Conservation (phyloP, 2,329 filamentous ascomycete genomes). For the Talaromyces sp. region DNA sequence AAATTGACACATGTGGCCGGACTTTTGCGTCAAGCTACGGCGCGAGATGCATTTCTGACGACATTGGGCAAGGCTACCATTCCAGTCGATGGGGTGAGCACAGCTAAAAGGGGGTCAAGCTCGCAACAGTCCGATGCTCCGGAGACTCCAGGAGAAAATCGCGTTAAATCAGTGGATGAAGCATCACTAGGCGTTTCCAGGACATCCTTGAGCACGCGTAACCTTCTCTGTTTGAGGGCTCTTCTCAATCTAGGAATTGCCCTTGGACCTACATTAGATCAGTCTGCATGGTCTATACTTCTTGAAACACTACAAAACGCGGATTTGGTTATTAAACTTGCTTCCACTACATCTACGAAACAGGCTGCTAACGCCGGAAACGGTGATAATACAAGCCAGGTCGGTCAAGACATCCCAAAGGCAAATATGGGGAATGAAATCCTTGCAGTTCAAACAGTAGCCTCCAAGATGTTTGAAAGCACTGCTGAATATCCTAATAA, state of each 20-base stretch:
- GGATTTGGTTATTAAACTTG: conserved; percentile 67
- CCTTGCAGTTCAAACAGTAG: conserved; percentile 80
- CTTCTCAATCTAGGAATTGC: conserved; percentile 94
- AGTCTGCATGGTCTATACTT: conserved; percentile 77
- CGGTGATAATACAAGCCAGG: conserved; percentile 19
- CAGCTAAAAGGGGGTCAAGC: conserved; percentile 12
- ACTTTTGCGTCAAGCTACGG: conserved; percentile 73
- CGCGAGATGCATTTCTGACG: conserved; percentile 89
- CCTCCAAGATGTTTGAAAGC: conserved; percentile 80
- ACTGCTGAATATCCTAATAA: conserved; percentile 83
- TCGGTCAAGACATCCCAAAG: conserved; percentile 40
- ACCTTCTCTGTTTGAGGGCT: conserved; percentile 82
- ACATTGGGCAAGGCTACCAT: conserved; percentile 90
- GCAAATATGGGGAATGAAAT: conserved; percentile 74
- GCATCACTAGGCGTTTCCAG: conserved; percentile 35
- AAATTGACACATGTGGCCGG: conserved; percentile 94
- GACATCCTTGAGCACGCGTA: conserved; percentile 71
- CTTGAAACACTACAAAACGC: conserved; percentile 89
- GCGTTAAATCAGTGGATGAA: conserved; percentile 14
- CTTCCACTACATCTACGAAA: conserved; percentile 21
- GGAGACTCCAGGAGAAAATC: conserved; percentile 24
- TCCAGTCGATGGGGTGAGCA: conserved; percentile 58
- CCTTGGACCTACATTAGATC: conserved; percentile 76
- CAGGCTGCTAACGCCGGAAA: conserved; percentile 20
- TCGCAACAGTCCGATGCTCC: conserved; percentile 16